Evolutionary conservation across 139 green algal species (phyloP), one percentile per base, ranked within the genome.

Genomic region (Asterochloris sp.): DNA sequence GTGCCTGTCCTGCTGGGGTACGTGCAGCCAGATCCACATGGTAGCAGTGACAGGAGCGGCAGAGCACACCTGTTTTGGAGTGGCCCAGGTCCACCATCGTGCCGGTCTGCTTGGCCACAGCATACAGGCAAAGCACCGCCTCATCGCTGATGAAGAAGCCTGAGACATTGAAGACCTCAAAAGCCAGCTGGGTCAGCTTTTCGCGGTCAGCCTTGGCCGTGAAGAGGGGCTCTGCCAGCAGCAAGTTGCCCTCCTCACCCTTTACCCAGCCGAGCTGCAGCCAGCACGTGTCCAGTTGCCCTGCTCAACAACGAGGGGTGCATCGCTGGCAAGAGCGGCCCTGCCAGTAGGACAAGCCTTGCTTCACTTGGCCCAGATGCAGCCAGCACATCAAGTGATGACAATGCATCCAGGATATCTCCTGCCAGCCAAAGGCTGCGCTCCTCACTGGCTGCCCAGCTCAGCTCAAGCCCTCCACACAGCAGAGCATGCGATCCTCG

Each of bases 31-130:
- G 23, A 78, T 9, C 17, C 66, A 71, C 66, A 71, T 8, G 9
- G 21, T 10, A 26, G 66, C 66, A 71, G 66, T 23, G 21, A 10
- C 66, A 26, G 19, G 17, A 23, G 9, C 21, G 21, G 66, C 17
- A 71, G 9, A 8, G 66, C 4, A 6, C 71, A 86, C 84, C 88
- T 27, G 89, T 91, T 78, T 96, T 97, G 74, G 89, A 89, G 64
- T 95, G 87, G 6, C 95, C 95, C 8, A 98, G 76, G 88, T 99
- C 96, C 1, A 98, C 82, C 0, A 94, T 90, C 13, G 85, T 88
- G 61, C 95, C 95, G 15, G 86, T 91, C 24, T 92, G 79, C 62
- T 91, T 91, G 13, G 95, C 95, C 14, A 94, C 54, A 11, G 93
- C 90, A 69, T 94, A 98, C 12, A 96, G 85, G 0, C 91, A 91